These are phyloP conservation scores for Laburnicola sp. DNA, from an alignment of 2,329 filamentous ascomycete species.

Conservation along the genomic window DNA sequence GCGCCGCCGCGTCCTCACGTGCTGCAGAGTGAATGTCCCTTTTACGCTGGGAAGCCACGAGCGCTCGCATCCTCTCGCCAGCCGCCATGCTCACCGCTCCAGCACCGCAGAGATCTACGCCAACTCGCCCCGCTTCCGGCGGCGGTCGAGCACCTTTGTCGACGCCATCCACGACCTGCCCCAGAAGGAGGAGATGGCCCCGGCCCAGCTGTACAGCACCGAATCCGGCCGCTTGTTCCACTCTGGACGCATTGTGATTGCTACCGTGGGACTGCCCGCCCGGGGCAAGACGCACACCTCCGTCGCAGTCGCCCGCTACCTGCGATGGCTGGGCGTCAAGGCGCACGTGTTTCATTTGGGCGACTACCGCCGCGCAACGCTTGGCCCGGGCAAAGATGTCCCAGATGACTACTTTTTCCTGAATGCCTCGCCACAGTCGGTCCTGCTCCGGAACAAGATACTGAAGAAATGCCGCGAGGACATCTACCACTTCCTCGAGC, in stretches of 20 bases:
- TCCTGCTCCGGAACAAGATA: conserved; percentile 95
- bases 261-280: conserved; percentile 92
- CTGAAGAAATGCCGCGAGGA: conserved; percentile 96
- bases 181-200: conserved; percentile 81
- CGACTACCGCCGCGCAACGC: conserved; percentile 90
- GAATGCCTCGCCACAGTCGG: conserved; percentile 86
- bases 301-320: conserved; percentile 89
- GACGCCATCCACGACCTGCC: conserved; percentile 95
- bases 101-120: conserved; percentile 91
- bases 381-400: conserved; percentile 79
- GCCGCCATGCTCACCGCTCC: conserved; percentile 24
- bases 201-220: conserved; percentile 96
- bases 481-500: conserved; percentile 93
- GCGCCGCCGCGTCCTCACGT: conserved; percentile 24
- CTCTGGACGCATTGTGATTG: conserved; percentile 94
- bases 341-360: conserved; percentile 97
- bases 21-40: conserved; percentile 14
- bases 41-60: neutral
- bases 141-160: conserved; percentile 93
- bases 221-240: conserved; percentile 97
- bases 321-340: conserved; percentile 97
- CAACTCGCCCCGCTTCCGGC: conserved; percentile 84
- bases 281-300: conserved; percentile 98
- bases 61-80: neutral
- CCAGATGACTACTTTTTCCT: conserved; percentile 98